A percentile compares a stretch with the other conserved stretches of the same genome.
Evolutionary conservation across 2,329 filamentous ascomycete genomes (phyloP).

Genomic region (Fusarium duplospermum): DNA sequence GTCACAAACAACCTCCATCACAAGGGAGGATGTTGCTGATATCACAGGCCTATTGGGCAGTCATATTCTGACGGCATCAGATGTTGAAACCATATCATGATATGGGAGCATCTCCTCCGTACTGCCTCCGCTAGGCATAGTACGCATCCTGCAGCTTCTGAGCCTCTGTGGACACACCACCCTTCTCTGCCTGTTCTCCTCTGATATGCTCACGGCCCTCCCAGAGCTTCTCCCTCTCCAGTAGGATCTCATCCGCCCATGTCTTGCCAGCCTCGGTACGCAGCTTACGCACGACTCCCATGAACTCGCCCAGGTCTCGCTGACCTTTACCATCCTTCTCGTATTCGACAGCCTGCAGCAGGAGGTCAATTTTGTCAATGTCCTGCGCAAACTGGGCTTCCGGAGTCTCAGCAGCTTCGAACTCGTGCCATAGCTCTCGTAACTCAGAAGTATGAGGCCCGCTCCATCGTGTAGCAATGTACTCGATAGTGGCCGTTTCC

Average conservation of each 20-base stretch:
- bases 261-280: slow-evolving; percentile 79
- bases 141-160: slow-evolving; percentile 33
- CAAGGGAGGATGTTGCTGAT: background rate
- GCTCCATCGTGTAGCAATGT: slow-evolving; percentile 78
- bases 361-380: slow-evolving; percentile 94
- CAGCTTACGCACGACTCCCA: slow-evolving; percentile 79
- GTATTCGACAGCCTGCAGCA: slow-evolving; percentile 97
- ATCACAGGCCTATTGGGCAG: background rate
- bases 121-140: slow-evolving; percentile 15
- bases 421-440: slow-evolving; percentile 88
- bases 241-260: slow-evolving; percentile 82
- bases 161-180: slow-evolving; percentile 50
- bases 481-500: slow-evolving; percentile 91
- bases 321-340: slow-evolving; percentile 75
- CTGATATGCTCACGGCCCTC: slow-evolving; percentile 59
- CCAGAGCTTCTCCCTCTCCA: slow-evolving; percentile 82
- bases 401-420: slow-evolving; percentile 85
- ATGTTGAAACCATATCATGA: background rate
- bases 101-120: background rate
- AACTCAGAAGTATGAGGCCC: slow-evolving; percentile 77
- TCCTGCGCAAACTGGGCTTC: slow-evolving; percentile 95
- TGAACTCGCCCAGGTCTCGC: slow-evolving; percentile 87
- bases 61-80: background rate
- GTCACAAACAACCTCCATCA: background rate
- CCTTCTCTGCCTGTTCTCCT: slow-evolving; percentile 57